Base-by-base conservation (phyloP, 208 protist genomes). In the Acanthamoeba healyi region DNA sequence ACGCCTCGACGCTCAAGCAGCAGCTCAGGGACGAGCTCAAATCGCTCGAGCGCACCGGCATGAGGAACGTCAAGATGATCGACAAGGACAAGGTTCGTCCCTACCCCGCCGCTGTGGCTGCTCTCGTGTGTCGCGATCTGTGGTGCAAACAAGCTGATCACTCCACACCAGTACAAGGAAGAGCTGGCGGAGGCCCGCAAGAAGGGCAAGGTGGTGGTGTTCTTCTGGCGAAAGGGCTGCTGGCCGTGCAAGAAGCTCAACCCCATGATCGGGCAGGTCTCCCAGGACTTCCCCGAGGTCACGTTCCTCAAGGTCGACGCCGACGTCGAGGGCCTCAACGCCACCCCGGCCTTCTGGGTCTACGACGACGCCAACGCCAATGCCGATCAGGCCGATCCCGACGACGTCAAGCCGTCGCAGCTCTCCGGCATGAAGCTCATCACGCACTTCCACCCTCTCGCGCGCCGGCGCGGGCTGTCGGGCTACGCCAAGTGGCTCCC, bases 201-300 rank as follows among this genome's bases (percentile, higher is more conserved):
- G 38, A 79, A 79, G 70, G 70, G 70, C 34, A 42, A 44, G 17
- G 70, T 79, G 38, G 70, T 79, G 5, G 70, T 79, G 7, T 79
- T 79, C 70, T 79, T 79, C 70, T 79, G 70, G 70, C 70, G 70
- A 5, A 79, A 79, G 70, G 70, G 70, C 29, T 79, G 70, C 70
- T 79, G 70, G 70, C 70, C 70, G 14, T 79, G 70, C 38, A 79
- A 79, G 32, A 79, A 79, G 70, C 29, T 79, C 10, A 79, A 24
- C 70, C 70, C 70, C 17, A 79, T 79, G 70, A n/a, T 79, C 10
- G 70, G 70, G 7, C n/a, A 79, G 70, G 5, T 79, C 9, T 79
- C 70, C 5, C 36, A 42, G 38, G 70, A 79, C 70, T 79, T 79
- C 70, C 70, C 70, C 70, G 70, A 79, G 70, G 38, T 79, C 70